Evolutionary conservation across 2,329 filamentous ascomycete genomes (phyloP).

Genomic region (Thyridium curvatum): DNA sequence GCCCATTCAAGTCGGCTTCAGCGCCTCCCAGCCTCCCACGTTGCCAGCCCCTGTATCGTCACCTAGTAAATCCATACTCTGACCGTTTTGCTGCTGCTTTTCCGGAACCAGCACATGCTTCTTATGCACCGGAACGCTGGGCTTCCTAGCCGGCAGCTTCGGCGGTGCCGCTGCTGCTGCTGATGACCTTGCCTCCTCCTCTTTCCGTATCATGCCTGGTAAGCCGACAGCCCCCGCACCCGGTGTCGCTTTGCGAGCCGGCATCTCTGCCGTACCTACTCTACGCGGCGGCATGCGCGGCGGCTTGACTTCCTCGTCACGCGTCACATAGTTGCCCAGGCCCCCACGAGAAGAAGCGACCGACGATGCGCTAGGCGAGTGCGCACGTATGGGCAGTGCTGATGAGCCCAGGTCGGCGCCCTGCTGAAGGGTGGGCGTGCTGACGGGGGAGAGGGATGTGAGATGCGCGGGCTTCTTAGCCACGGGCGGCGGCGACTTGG

Average conservation of each 20-base stretch:
- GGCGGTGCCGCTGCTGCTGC: not conserved
- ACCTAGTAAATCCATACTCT: conserved; percentile 39
- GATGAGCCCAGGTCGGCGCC: conserved; percentile 7
- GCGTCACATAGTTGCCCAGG: not conserved
- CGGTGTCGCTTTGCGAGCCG: conserved; percentile 2
- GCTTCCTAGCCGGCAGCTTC: conserved; percentile 7
- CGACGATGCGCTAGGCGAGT: not conserved
- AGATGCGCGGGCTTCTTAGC: conserved; percentile 59
- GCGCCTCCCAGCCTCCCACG: conserved; percentile 48
- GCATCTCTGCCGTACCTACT: not conserved
- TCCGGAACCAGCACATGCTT: conserved; percentile 18
- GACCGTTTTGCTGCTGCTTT: conserved; percentile 20
- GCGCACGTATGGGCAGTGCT: no score
- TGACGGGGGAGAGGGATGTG: conserved; percentile 21
- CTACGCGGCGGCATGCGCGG: conserved; percentile 7
- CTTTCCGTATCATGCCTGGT: conserved; percentile 8
- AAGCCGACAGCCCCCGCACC: conserved; percentile 13
- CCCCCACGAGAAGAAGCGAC: conserved; percentile 4
- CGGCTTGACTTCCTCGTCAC: not conserved
- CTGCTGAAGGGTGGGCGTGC: conserved; percentile 11
- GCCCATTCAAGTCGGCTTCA: conserved; percentile 39
- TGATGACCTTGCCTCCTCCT: conserved; percentile 1
- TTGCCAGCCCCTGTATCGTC: conserved; percentile 35
- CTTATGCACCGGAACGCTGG: conserved; percentile 2
- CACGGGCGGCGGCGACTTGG: conserved; percentile 46